Percentiles rank a stretch among this genome's conserved stretches.
These are phyloP conservation scores for Globisporangium spiculum DNA, from an alignment of 352 stramenopile species.

Conservation along the genomic window DNA sequence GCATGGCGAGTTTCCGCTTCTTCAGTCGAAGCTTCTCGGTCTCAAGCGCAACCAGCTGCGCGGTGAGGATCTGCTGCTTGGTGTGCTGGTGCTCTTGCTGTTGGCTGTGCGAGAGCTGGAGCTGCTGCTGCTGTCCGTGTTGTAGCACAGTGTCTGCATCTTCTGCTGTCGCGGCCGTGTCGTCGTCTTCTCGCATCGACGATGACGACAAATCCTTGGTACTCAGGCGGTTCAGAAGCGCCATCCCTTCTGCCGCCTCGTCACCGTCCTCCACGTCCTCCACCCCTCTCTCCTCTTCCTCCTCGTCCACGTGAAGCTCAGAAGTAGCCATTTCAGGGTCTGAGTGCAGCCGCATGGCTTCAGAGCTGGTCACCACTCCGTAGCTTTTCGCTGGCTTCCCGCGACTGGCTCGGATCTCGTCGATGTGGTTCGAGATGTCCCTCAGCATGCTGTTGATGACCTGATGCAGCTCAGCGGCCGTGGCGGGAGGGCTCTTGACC, in stretches of 20 bases:
- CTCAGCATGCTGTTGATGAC: slow-evolving; percentile 28
- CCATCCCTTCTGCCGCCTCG: slow-evolving; percentile 8
- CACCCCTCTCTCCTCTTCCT: not conserved
- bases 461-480: slow-evolving; percentile 21
- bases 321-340: not conserved
- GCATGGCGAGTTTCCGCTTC: slow-evolving; percentile 36
- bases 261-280: slow-evolving; percentile 9
- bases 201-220: not conserved
- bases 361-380: not conserved
- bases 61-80: slow-evolving; percentile 15
- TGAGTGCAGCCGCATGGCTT: slow-evolving; percentile 9
- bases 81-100: slow-evolving; percentile 1
- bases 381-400: slow-evolving; percentile 9
- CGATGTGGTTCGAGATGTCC: slow-evolving; percentile 21
- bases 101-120: not conserved
- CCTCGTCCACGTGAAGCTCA: not conserved
- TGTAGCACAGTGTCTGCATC: not conserved
- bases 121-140: slow-evolving; percentile 8
- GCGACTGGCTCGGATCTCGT: slow-evolving; percentile 14
- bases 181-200: slow-evolving; percentile 8
- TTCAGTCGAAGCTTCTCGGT: slow-evolving; percentile 42
- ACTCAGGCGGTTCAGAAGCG: slow-evolving; percentile 6
- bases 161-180: slow-evolving; percentile 1
- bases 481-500: slow-evolving; percentile 30
- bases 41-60: slow-evolving; percentile 31